Percentiles rank a stretch among this genome's conserved stretches.
Conservation (phyloP, 176 grass and related monocot species). For the Juncus inflexus region DNA sequence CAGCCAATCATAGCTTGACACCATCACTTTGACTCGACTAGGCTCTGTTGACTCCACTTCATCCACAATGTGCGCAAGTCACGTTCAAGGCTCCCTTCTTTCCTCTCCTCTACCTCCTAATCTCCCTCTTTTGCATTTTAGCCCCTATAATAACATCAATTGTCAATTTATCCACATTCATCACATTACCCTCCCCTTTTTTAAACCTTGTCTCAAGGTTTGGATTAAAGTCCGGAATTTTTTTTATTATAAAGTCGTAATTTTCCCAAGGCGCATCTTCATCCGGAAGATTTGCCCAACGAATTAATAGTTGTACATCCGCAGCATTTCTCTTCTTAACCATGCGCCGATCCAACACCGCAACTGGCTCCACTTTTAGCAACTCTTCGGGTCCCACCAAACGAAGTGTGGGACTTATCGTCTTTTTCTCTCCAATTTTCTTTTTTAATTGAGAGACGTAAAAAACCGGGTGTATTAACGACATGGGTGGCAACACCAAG, state of each 20-base stretch:
- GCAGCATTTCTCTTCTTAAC: neutral
- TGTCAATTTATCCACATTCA: too few species aligned
- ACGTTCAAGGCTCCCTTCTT: too few species aligned
- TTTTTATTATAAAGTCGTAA: neutral
- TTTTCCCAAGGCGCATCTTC: neutral
- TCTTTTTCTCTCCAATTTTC: constrained; percentile 2
- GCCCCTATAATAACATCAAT: too few species aligned
- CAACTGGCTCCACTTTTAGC: neutral
- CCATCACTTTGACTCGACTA: too few species aligned
- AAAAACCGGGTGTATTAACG: neutral
- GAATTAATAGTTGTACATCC: neutral
- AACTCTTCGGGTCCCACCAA: neutral
- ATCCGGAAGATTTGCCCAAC: neutral
- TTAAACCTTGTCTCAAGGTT: too few species aligned
- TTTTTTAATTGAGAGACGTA: neutral
- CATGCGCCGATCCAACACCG: neutral
- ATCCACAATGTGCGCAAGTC: too few species aligned
- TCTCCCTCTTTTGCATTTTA: too few species aligned
- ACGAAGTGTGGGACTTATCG: too few species aligned
- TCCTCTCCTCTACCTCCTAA: too few species aligned
- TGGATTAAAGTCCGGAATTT: neutral
- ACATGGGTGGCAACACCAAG: neutral
- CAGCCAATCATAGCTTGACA: too few species aligned
- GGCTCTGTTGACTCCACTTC: too few species aligned
- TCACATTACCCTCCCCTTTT: too few species aligned